Conservation (phyloP, 345 rosid genomes). For the Reutealis trisperma region DNA sequence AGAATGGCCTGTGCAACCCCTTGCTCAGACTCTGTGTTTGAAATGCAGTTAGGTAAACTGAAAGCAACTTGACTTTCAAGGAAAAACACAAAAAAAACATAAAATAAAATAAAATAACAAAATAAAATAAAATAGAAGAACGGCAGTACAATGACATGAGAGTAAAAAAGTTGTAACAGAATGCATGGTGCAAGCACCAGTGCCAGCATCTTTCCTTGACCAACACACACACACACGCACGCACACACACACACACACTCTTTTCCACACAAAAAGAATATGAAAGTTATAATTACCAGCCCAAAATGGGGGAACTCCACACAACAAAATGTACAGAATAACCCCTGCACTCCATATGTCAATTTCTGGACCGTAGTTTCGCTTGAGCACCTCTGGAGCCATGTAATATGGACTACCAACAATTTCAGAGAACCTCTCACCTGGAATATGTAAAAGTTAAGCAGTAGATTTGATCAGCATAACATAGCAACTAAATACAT, state of each 20-base stretch:
- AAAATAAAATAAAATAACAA: not conserved
- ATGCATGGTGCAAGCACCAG: not conserved
- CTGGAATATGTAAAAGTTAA: conserved; percentile 39
- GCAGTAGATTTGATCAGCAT: conserved; percentile 7
- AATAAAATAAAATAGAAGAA: not conserved
- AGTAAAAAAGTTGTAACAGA: not conserved
- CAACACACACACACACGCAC: not conserved
- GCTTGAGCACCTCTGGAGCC: conserved; percentile 99
- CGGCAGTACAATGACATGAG: not conserved
- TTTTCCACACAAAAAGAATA: not conserved
- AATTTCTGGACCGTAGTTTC: conserved; percentile 95
- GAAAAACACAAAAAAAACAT: conserved; percentile 1
- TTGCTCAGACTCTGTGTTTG: conserved; percentile 89
- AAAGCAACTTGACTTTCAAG: conserved; percentile 1
- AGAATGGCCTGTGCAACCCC: conserved; percentile 99
- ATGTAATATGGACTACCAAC: conserved; percentile 99
- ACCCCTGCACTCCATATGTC: conserved; percentile 99
- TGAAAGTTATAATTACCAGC: conserved; percentile 59
- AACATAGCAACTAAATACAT: not conserved
- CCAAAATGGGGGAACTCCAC: conserved; percentile 99
- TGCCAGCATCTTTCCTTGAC: not conserved
- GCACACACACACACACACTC: conserved; percentile 9
- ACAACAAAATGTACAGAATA: conserved; percentile 86
- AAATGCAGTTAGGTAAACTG: not conserved
- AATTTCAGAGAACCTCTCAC: conserved; percentile 94